A percentile compares a stretch with the other conserved stretches of the same genome.
Conservation (phyloP, 805 yeast species). For the Pichia manshurica region DNA sequence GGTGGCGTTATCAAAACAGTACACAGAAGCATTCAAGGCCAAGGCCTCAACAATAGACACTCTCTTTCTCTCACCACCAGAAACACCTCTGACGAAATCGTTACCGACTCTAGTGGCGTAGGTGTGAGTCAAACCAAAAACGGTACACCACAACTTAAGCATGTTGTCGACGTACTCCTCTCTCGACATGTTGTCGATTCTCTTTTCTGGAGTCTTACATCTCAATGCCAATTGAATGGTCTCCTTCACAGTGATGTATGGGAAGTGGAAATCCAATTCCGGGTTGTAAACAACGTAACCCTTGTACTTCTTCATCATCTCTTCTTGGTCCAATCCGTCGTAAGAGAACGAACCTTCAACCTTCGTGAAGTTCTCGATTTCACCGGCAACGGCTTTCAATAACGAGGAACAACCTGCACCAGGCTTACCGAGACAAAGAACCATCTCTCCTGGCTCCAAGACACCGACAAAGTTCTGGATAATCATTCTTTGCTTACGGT, state of each 20-base stretch:
- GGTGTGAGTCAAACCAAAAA: conserved; percentile 56
- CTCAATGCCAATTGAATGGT: conserved; percentile 51
- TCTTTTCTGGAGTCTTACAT: conserved; percentile 54
- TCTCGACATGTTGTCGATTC: conserved; percentile 30
- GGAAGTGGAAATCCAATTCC: conserved; percentile 53
- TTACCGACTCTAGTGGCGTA: conserved; percentile 41
- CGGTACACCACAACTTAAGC: conserved; percentile 29
- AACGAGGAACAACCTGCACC: conserved; percentile 63
- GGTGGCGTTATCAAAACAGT: conserved; percentile 78
- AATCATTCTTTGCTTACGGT: conserved; percentile 27
- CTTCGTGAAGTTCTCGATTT: conserved; percentile 33
- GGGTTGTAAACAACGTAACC: conserved; percentile 49
- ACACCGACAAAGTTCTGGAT: conserved; percentile 21
- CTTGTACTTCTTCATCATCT: conserved; percentile 42
- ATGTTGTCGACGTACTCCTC: conserved; percentile 36
- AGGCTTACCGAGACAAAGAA: conserved; percentile 50
- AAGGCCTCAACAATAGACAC: conserved; percentile 78
- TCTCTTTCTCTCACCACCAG: conserved; percentile 85
- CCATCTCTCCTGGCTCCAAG: conserved; percentile 47
- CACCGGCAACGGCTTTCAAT: conserved; percentile 42
- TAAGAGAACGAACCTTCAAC: conserved; percentile 39
- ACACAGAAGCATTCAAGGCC: conserved; percentile 56
- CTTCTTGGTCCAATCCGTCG: conserved; percentile 43
- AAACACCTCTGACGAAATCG: conserved; percentile 53
- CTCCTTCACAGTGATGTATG: conserved; percentile 49